Evolutionary conservation across 164 flowering plant species (phyloP), one percentile per base, ranked within the genome.

Genomic region (Berberis thunbergii): DNA sequence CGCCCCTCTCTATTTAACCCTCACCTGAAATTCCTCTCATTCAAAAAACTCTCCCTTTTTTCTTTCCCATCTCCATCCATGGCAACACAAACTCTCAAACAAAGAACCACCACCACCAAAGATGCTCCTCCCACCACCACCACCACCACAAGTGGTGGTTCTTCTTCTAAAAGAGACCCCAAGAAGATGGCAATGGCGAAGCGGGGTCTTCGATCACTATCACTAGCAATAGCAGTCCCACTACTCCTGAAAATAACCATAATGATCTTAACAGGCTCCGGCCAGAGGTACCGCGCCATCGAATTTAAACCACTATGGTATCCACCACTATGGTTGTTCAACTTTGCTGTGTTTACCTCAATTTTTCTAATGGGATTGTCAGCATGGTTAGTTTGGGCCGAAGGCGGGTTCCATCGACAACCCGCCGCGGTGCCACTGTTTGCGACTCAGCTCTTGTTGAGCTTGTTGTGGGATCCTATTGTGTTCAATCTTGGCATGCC

Each of bases 301-400:
- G 26, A 46, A 45, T 11, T 68, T 2, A 79, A 70, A 59, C 80
- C 84, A 26, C 69, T 71, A 44, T 80, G 79, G 78, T 73, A 76
- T 62, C 88, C 88, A 3, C 84, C 97, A 1, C 13, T 74, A 43
- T 86, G 90, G 96, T 75, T 73, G 38, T 40, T 86, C 3, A 81
- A 84, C 68, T 4, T 69, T 13, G 68, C 75, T 4, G 1, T 87
- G 60, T 75, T 65, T 10, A 72, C 84, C 1, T 65, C 80, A 4
- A 46, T 73, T 50, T 70, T 88, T 26, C 26, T 26, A 3, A 78
- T 84, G 85, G 86, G 91, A 43, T 73, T 93, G 7, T 83, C 96
- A 4, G 84, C 86, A 1, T 90, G 94, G 94, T 84, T 93, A 0
- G 83, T 88, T 0, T 93, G 97, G 98, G 98, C 88, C 7, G 94